Base-by-base conservation (phyloP, 345 rosid species). In the Ceriops tagal region DNA sequence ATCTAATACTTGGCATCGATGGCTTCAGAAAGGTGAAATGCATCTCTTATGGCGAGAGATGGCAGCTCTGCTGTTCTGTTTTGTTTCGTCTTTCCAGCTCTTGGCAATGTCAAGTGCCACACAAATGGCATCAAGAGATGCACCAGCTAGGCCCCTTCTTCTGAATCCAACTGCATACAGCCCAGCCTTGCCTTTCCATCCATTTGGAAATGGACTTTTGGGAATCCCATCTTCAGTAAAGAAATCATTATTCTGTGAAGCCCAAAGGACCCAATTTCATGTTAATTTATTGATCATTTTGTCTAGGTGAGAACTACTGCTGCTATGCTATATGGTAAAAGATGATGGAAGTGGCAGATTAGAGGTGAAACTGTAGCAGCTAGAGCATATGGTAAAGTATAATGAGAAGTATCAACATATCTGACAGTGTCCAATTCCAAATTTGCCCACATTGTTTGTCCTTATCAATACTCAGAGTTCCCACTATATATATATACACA, bases 161-260 rank as follows among this genome's bases (percentile, higher is more conserved):
- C 97, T 87, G 79, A 92, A 92, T 69, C 98, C 98, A 27, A 86
- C 98, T 32, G 97, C 97, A 72, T 92, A 92, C 46, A 92, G 79
- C 61, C 98, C 96, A 0, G 83, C 78, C 32, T 75, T 81, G 22
- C 96, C 96, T 82, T 92, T 92, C 98, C 98, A 92, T 5, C 92
- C 93, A 75, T 90, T 78, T 37, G 98, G 93, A 58, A 87, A 90
- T 56, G 88, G 90, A 83, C 81, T 58, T 84, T 90, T 8, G 89
- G 97, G 59, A 85, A 75, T 37, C 49, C 98, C 97, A 39, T 86
- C 86, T 57, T 83, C 78, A 13, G 93, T 80, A 67, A 92, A 90
- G 59, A 92, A 84, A 15, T 92, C 97, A 58, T 78, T 83, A 51
- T 92, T 97, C 96, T 87, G 83, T 21, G 19, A 26, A 78, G 22